These are phyloP conservation scores for Xylariaceae sp. DNA, from an alignment of 2,329 filamentous ascomycete species.

Conservation along the genomic window DNA sequence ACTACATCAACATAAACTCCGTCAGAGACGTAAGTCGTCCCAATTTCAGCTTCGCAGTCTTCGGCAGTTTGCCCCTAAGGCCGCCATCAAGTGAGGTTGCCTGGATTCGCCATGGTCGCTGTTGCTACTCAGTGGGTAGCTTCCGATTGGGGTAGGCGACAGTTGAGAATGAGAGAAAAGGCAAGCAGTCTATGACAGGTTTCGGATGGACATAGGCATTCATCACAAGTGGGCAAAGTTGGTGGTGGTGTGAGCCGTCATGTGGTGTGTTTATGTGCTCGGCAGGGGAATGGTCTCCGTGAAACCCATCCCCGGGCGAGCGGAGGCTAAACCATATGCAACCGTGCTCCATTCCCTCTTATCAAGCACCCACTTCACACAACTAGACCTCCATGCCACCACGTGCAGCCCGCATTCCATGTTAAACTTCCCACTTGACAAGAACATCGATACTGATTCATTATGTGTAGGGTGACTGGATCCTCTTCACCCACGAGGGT, in stretches of 20 bases:
- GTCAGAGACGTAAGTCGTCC: slow-evolving; percentile 85
- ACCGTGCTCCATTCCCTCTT: slow-evolving; percentile 20
- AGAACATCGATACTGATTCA: slow-evolving; percentile 12
- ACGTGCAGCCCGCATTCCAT: too few relatives aligned
- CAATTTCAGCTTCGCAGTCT: slow-evolving; percentile 8
- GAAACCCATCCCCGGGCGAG: slow-evolving; percentile 36
- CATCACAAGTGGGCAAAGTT: too few relatives aligned
- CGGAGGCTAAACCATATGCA: slow-evolving; percentile 41
- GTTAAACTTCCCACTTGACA: not conserved
- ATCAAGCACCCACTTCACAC: slow-evolving; percentile 20
- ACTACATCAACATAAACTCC: slow-evolving; percentile 99
- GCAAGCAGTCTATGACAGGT: too few relatives aligned
- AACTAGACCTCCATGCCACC: slow-evolving; percentile 14
- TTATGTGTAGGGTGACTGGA: slow-evolving; percentile 82
- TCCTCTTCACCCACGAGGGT: slow-evolving; percentile 99
- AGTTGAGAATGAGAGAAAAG: too few relatives aligned
- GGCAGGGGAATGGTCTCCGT: slow-evolving; percentile 16
- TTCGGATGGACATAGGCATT: too few relatives aligned
- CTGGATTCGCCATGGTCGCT: too few relatives aligned
- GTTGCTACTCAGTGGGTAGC: too few relatives aligned
- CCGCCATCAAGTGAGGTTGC: not conserved
- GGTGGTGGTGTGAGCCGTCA: not conserved
- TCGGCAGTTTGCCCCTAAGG: slow-evolving; percentile 12
- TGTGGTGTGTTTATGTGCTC: slow-evolving; percentile 22
- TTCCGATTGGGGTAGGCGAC: too few relatives aligned